A percentile compares a stretch with the other conserved stretches of the same genome.
phyloP scores from a whole-genome alignment of 1,284 basidiomycete species.

The Malassezia vespertilionis region DNA sequence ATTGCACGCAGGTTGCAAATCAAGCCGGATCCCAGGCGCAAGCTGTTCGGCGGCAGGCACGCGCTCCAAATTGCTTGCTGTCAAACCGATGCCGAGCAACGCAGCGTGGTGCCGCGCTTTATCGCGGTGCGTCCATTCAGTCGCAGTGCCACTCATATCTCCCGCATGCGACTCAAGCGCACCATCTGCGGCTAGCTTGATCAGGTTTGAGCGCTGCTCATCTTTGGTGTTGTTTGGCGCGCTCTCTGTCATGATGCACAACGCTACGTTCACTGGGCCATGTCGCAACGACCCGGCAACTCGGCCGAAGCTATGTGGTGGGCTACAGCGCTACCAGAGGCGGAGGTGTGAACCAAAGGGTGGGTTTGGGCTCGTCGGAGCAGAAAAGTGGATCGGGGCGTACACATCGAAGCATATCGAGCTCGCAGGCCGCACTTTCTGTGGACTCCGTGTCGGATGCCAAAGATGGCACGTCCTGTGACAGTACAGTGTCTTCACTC shows the following conservation, averaged over 20 bases:
- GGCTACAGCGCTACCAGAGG: too few relatives aligned
- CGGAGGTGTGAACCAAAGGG: too few relatives aligned
- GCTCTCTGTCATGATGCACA: too few relatives aligned
- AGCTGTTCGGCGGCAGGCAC: slow-evolving; percentile 45
- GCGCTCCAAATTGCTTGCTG: slow-evolving; percentile 38
- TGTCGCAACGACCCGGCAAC: too few relatives aligned
- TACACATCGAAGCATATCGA: not conserved
- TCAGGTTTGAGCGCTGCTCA: slow-evolving; percentile 8
- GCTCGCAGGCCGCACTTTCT: not conserved
- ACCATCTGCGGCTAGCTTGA: slow-evolving; percentile 14
- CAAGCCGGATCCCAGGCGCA: slow-evolving; percentile 41
- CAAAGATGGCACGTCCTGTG: not conserved
- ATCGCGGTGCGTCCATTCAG: not conserved
- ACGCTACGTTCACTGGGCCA: too few relatives aligned
- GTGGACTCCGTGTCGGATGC: not conserved
- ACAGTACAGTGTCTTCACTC: too few relatives aligned
- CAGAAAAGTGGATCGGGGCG: too few relatives aligned
- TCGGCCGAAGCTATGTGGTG: too few relatives aligned
- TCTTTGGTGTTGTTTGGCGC: not conserved
- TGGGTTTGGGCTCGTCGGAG: too few relatives aligned
- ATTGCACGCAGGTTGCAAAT: slow-evolving; percentile 17
- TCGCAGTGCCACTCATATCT: not conserved
- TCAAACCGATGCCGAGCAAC: slow-evolving; percentile 17
- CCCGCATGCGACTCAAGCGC: not conserved
- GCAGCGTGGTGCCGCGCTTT: not conserved